A percentile compares a stretch with the other conserved stretches of the same genome.
phyloP scores from a whole-genome alignment of 2,329 filamentous ascomycete species.

The Thelonectria olida region DNA sequence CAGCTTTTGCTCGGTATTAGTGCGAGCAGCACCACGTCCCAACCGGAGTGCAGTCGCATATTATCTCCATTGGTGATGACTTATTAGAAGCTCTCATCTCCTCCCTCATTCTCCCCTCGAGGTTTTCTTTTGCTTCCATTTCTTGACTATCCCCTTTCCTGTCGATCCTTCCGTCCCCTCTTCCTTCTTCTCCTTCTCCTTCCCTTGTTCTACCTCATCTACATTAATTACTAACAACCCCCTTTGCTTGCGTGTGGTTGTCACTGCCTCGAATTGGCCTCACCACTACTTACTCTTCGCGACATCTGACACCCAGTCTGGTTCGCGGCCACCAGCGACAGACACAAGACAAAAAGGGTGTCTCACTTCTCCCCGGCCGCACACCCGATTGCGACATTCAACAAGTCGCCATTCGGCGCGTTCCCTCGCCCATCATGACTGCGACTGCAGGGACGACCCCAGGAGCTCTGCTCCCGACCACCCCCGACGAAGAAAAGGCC shows the following conservation, averaged over 20 bases:
- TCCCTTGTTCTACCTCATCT: slow-evolving; percentile 11
- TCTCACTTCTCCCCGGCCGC: slow-evolving; percentile 3
- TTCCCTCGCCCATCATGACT: slow-evolving; percentile 34
- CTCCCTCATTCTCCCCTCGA: slow-evolving; percentile 5
- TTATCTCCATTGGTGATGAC: slow-evolving; percentile 4
- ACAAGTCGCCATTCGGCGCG: slow-evolving; percentile 17
- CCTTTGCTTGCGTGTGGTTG: neutral
- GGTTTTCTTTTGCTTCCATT: slow-evolving; percentile 9
- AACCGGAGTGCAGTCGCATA: too few species aligned
- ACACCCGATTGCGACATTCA: slow-evolving; percentile 28
- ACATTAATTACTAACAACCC: neutral
- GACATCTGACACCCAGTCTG: slow-evolving; percentile 2
- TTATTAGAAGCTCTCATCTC: slow-evolving; percentile 23
- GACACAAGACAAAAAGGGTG: slow-evolving; percentile 1
- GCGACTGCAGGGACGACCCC: slow-evolving; percentile 36
- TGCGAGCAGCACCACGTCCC: neutral
- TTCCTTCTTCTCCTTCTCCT: slow-evolving; percentile 20
- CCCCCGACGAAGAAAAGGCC: slow-evolving; percentile 33
- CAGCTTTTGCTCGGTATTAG: slow-evolving; percentile 25
- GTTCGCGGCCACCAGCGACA: neutral
- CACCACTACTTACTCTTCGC: neutral
- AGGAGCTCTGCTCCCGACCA: slow-evolving; percentile 10
- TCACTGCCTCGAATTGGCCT: neutral
- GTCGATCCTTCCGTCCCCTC: slow-evolving; percentile 36
- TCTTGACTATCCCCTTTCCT: slow-evolving; percentile 15